These are phyloP conservation scores for Theileria annulata DNA, from an alignment of 169 alveolate species.

Conservation along the genomic window DNA sequence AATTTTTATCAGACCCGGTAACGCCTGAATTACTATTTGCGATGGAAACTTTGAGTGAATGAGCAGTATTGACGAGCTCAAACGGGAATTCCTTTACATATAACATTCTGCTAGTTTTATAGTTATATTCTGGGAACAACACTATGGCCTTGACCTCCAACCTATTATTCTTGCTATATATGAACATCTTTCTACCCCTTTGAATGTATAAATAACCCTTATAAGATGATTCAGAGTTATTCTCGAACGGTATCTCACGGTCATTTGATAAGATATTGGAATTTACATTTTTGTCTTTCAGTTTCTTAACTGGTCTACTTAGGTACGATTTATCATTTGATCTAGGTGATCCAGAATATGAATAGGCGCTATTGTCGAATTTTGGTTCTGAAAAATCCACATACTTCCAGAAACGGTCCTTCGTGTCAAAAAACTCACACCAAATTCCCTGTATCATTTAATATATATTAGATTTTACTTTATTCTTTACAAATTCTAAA, in stretches of 20 bases:
- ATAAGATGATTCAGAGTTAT: neutral
- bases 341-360: neutral
- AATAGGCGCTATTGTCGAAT: conserved; percentile 11
- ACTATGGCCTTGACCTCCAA: conserved; percentile 24
- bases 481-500: conserved; percentile 5
- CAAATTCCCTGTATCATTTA: conserved; percentile 4
- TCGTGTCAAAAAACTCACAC: conserved; percentile 47
- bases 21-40: neutral
- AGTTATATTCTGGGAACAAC: neutral
- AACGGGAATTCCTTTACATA: conserved; percentile 41
- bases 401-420: conserved; percentile 43
- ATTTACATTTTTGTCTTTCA: neutral
- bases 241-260: neutral
- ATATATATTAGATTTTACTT: neutral
- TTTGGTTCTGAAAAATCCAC: conserved; percentile 29
- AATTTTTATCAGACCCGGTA: neutral
- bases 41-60: neutral
- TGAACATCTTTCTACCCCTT: conserved; percentile 47
- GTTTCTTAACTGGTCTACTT: neutral
- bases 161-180: conserved; percentile 13
- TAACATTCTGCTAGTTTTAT: conserved; percentile 19
- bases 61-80: conserved; percentile 14
- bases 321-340: neutral
- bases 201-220: conserved; percentile 28
- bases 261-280: neutral